Conservation (phyloP, 2,329 filamentous ascomycete genomes). For the Colletotrichum eleusines region DNA sequence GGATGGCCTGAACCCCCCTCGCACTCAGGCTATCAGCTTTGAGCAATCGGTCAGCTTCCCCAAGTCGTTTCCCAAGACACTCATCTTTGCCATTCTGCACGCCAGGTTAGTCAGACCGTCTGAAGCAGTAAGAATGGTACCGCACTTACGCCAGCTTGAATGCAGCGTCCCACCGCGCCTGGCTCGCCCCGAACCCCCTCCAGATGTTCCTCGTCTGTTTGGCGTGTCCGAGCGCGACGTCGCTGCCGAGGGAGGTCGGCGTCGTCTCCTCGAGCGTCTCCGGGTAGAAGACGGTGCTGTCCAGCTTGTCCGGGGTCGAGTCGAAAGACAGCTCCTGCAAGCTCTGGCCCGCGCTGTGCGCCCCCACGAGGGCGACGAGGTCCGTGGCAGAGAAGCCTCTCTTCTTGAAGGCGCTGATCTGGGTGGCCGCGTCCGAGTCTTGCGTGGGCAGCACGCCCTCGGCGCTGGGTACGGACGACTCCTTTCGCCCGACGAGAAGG, state of each 20-base stretch:
- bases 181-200: constrained; percentile 24
- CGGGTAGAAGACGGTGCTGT: constrained; percentile 28
- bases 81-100: constrained; percentile 21
- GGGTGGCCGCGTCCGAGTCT: constrained; percentile 25
- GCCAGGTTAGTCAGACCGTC: neutral
- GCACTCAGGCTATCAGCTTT: constrained; percentile 4
- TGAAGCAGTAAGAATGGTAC: neutral
- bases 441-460: constrained; percentile 19
- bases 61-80: constrained; percentile 28
- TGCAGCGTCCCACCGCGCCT: constrained; percentile 19
- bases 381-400: constrained; percentile 23
- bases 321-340: constrained; percentile 25
- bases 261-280: constrained; percentile 16
- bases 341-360: constrained; percentile 20
- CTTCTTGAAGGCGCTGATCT: constrained; percentile 28
- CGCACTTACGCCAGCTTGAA: constrained; percentile 28
- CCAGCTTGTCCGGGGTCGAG: constrained; percentile 26
- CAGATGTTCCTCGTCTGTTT: constrained; percentile 20
- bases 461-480: neutral
- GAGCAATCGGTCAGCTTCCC: constrained; percentile 31
- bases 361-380: constrained; percentile 25
- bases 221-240: constrained; percentile 15
- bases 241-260: constrained; percentile 17
- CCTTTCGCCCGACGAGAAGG: constrained; percentile 17
- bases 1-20: neutral